A percentile compares a stretch with the other conserved stretches of the same genome.
Evolutionary conservation across 1,284 basidiomycete genomes (phyloP).

Genomic region (Porphyrellus sp.): DNA sequence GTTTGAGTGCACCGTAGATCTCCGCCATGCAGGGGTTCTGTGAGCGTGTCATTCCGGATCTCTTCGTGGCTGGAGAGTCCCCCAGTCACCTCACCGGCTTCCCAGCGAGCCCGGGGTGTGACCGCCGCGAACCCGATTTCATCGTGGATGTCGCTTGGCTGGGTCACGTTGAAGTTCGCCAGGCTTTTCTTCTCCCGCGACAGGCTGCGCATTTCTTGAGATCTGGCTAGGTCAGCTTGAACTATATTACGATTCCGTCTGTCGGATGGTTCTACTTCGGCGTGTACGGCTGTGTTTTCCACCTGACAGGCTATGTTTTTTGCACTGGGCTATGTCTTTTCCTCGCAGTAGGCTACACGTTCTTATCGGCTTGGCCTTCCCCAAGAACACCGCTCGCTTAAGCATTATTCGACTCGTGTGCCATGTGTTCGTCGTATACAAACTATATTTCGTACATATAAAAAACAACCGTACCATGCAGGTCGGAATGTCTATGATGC

Average conservation of each 20-base stretch:
- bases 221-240: no score
- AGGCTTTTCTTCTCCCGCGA: neutral
- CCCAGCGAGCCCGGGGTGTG: neutral
- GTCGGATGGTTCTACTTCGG: no score
- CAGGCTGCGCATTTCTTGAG: neutral
- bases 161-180: no score
- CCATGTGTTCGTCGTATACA: neutral
- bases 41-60: no score
- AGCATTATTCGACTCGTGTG: neutral
- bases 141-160: no score
- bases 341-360: neutral
- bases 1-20: conserved; percentile 8
- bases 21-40: no score
- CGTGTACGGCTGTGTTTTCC: no score
- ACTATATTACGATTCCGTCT: no score
- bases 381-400: neutral
- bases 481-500: conserved; percentile 20
- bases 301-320: no score
- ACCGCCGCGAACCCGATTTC: no score
- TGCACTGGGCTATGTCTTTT: no score
- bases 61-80: conserved; percentile 9
- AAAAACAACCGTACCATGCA: neutral
- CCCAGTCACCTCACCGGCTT: conserved; percentile 11
- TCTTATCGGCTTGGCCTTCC: neutral
- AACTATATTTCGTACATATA: conserved; percentile 6